These are phyloP conservation scores for Penicillium sp. DNA, from an alignment of 2,329 filamentous ascomycete species.

Conservation along the genomic window DNA sequence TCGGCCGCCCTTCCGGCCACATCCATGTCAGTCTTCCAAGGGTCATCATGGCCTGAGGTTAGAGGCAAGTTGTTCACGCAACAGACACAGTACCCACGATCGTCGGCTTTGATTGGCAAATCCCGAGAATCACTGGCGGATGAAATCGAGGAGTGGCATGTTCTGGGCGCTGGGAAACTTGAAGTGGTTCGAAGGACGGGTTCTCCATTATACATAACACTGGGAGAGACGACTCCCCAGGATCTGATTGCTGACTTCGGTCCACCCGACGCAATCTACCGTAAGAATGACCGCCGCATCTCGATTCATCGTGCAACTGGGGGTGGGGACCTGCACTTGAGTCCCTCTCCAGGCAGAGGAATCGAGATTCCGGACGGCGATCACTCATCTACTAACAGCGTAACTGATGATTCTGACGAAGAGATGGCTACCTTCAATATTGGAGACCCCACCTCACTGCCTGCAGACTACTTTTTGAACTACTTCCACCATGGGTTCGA, in stretches of 20 bases:
- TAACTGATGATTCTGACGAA: slow-evolving; percentile 66
- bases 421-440: slow-evolving; percentile 57
- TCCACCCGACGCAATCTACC: slow-evolving; percentile 89
- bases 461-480: slow-evolving; percentile 78
- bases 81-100: slow-evolving; percentile 70
- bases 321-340: slow-evolving; percentile 36
- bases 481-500: slow-evolving; percentile 97
- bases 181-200: slow-evolving; percentile 73
- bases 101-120: slow-evolving; percentile 66
- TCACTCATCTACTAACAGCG: slow-evolving; percentile 70
- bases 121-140: slow-evolving; percentile 79
- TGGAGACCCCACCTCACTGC: slow-evolving; percentile 57
- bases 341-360: slow-evolving; percentile 36
- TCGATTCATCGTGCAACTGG: slow-evolving; percentile 65
- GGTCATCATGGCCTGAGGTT: slow-evolving; percentile 85
- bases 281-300: slow-evolving; percentile 84
- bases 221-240: slow-evolving; percentile 88
- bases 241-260: slow-evolving; percentile 88
- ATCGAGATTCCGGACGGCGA: slow-evolving; percentile 64
- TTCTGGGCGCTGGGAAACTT: slow-evolving; percentile 75
- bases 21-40: slow-evolving; percentile 88
- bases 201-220: slow-evolving; percentile 66
- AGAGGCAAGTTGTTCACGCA: slow-evolving; percentile 75
- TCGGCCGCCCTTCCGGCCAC: slow-evolving; percentile 72
- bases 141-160: slow-evolving; percentile 76